Base-by-base conservation (phyloP, 108 stramenopile species). In the Skeletonema tropicum region DNA sequence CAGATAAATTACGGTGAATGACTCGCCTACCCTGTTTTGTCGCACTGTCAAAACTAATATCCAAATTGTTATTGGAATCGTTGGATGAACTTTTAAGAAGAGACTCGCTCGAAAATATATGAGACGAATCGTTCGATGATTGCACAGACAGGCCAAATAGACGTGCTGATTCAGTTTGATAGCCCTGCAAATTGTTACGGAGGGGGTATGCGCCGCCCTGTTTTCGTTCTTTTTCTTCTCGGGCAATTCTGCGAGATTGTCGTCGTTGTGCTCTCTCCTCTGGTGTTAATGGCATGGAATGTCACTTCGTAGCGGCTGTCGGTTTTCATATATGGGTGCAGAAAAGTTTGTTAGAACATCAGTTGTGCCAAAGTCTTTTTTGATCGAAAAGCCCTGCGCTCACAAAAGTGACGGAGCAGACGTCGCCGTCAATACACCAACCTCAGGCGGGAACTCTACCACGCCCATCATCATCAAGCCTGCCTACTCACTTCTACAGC, bases 221-320 rank as follows among this genome's bases (percentile, higher is more conserved):
- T 35, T 35, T 25, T 55, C 38, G 38, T 39, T 39, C 35, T 49
- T 49, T 5, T 55, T 55, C 52, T 55, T 55, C 52, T 55, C 52
- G 52, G 52, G 25, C 17, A 23, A 9, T 10, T 55, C 52, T 55
- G 9, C 52, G 52, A 55, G 52, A 23, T 55, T 55, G 23, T 23
- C 52, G 52, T 23, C 52, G 52, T 21, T 23, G 23, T 25, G 52
- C 52, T 55, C 52, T 55, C 19, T 55, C 52, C 23, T 55, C 52
- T 55, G 19, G 23, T 23, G 52, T 55, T 11, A n/a, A 55, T n/a
- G 52, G 52, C 52, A 55, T 39, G 38, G 38, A 39, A 12, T 39
- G 38, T 39, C 10, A 39, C 38, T 25, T 25, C 7, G 52, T 55
- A 25, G 15, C 3, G 42, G 2, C 42, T 45, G 42, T 5, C 17